Percentiles rank a stretch among this genome's conserved stretches.
These are phyloP conservation scores for Cutaneotrichosporon sp. DNA, from an alignment of 1,284 basidiomycete species.

Conservation along the genomic window DNA sequence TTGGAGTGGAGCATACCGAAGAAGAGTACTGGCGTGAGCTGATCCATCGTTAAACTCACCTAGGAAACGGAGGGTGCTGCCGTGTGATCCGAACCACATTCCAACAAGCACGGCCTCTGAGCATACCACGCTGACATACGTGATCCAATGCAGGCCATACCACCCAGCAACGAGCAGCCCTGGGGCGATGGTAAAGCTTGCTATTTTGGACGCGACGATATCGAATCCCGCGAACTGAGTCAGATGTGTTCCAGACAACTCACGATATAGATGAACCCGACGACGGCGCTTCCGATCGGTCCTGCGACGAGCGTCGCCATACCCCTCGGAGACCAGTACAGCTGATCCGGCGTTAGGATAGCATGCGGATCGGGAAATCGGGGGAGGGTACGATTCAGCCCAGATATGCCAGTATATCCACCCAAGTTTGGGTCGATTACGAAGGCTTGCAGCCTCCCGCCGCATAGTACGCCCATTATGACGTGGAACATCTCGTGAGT, in stretches of 20 bases:
- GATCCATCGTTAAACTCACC: conserved; percentile 26
- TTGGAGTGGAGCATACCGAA: conserved; percentile 11
- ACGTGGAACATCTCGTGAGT: conserved; percentile 51
- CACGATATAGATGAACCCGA: conserved; percentile 51
- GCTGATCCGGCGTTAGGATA: neutral
- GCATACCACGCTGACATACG: conserved; percentile 46
- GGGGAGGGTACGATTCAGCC: conserved; percentile 23
- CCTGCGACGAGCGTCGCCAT: conserved; percentile 45
- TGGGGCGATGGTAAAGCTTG: conserved; percentile 50
- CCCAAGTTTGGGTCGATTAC: conserved; percentile 53
- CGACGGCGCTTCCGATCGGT: conserved; percentile 45
- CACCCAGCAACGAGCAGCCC: conserved; percentile 47
- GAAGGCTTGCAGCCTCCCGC: conserved; percentile 48
- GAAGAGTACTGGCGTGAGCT: conserved; percentile 25
- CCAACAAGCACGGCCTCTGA: conserved; percentile 51
- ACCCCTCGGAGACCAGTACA: conserved; percentile 14
- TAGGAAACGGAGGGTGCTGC: conserved; percentile 51
- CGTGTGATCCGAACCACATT: conserved; percentile 53
- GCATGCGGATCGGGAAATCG: neutral
- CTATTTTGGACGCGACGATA: conserved; percentile 51
- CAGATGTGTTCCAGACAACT: conserved; percentile 24
- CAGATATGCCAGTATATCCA: conserved; percentile 47
- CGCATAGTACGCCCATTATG: conserved; percentile 44
- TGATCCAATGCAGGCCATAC: conserved; percentile 48
- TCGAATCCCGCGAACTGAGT: conserved; percentile 28